phyloP scores from a whole-genome alignment of 805 yeast genomes.

The Monosporozyma servazzii region DNA sequence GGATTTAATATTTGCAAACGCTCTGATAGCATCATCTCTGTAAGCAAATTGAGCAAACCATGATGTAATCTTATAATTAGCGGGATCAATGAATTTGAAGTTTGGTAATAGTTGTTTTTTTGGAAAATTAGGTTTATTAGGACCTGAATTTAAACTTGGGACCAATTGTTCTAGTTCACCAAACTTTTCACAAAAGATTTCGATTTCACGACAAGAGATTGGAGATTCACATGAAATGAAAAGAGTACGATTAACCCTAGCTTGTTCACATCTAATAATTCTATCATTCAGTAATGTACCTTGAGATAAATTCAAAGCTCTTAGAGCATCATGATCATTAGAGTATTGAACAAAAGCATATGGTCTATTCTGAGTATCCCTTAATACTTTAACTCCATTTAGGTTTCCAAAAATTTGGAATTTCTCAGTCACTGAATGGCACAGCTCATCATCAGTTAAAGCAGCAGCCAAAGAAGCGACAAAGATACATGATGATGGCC shows the following conservation, averaged over 20 bases:
- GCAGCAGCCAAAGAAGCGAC: constrained; percentile 72
- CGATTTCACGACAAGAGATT: constrained; percentile 30
- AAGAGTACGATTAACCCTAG: constrained; percentile 82
- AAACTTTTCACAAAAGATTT: constrained; percentile 36
- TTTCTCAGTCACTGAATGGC: constrained; percentile 57
- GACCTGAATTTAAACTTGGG: constrained; percentile 26
- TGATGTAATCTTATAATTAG: constrained; percentile 19
- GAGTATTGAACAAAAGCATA: constrained; percentile 88
- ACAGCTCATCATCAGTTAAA: constrained; percentile 57
- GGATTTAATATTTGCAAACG: constrained; percentile 59
- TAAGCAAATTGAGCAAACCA: constrained; percentile 77
- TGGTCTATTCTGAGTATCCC: constrained; percentile 77
- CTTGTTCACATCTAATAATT: constrained; percentile 77
- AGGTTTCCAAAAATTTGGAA: constrained; percentile 65
- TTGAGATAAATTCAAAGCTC: constrained; percentile 62
- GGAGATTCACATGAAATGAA: constrained; percentile 37
- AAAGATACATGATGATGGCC: constrained; percentile 82
- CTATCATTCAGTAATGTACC: constrained; percentile 63
- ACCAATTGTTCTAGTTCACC: constrained; percentile 73
- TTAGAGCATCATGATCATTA: constrained; percentile 56
- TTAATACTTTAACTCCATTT: constrained; percentile 66
- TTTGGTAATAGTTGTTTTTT: constrained; percentile 11
- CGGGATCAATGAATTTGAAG: constrained; percentile 1
- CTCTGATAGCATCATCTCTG: constrained; percentile 82
- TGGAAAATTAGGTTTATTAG: constrained; percentile 8